Evolutionary conservation across 2,329 filamentous ascomycete species (phyloP).

Genomic region (Achaetomium macrosporum): DNA sequence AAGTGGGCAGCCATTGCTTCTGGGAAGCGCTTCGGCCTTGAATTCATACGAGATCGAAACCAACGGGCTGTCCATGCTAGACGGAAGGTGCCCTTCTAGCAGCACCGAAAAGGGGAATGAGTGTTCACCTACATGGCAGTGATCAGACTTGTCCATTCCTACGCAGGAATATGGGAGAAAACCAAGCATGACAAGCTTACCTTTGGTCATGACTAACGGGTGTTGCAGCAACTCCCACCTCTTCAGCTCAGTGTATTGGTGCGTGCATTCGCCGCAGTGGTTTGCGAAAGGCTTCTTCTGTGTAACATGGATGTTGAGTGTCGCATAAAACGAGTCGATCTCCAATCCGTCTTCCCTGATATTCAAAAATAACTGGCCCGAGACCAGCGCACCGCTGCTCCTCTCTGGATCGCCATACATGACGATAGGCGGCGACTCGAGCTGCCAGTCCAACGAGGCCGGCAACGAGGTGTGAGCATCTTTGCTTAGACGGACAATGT

Average conservation of each 20-base stretch:
- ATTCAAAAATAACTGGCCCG: conserved; percentile 70
- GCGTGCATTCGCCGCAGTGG: conserved; percentile 72
- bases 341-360: conserved; percentile 62
- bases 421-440: conserved; percentile 83
- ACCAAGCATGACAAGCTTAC: conserved; percentile 29
- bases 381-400: conserved; percentile 80
- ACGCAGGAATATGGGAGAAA: background rate
- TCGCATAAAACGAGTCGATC: conserved; percentile 67
- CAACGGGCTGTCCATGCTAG: conserved; percentile 68
- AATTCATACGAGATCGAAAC: conserved; percentile 75
- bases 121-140: conserved; percentile 50
- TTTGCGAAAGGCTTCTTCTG: conserved; percentile 77
- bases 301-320: conserved; percentile 61
- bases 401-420: conserved; percentile 70
- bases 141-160: conserved; percentile 1
- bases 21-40: conserved; percentile 57
- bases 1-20: conserved; percentile 36
- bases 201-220: conserved; percentile 45
- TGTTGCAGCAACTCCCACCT: conserved; percentile 70
- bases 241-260: conserved; percentile 66
- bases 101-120: conserved; percentile 85
- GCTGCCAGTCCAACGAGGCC: conserved; percentile 48
- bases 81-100: conserved; percentile 78
- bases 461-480: conserved; percentile 34
- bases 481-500: conserved; percentile 38